Base-by-base conservation (phyloP, 2,329 filamentous ascomycete species). In the Byssoonygena ceratinophila region DNA sequence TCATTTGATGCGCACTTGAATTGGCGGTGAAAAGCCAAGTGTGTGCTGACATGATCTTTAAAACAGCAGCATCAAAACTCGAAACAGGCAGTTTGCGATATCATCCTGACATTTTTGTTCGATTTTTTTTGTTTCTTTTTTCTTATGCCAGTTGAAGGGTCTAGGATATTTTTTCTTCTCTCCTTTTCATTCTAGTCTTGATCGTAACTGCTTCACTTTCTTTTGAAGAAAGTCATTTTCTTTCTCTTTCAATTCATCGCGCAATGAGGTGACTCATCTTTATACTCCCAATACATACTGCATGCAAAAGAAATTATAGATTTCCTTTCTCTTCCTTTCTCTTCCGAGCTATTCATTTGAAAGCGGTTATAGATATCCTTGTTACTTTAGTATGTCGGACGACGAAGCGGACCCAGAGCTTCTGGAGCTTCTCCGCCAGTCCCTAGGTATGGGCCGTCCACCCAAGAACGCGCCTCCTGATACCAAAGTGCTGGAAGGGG, bases 341-440 rank as follows among this genome's bases (percentile, higher is more conserved):
- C 29, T 29, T 29, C 23, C 40, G 36, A 11, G n/a, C 3, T 20
- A 5, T 14, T 11, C 36, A 18, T 14, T 12, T 34, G 11, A 34
- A 34, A 44, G 22, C 23, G 4, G 12, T 11, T 34, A 7, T 45
- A 27, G 29, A 51, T 37, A 51, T 31, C 49, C 23, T 25, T 46
- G 23, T 39, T 37, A 27, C 39, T 14, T 27, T 25, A 41, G 34
- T 12, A 52, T 52, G 50, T 52, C 50, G 48, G 54, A 96, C 73
- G 87, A 94, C 68, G 91, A 95, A 68, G 83, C 84, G 45, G 91
- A 96, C 64, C 84, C 80, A 37, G 90, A 96, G 70, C 81, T 97
- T 43, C 76, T 96, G 18, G 88, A 83, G 59, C 82, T 96, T 18
- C 79, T 97, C 12, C 84, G 89, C 50, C 82, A 92, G 67, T 87